phyloP scores from a whole-genome alignment of 2,329 filamentous ascomycete species.

The Macrophomina tecta region DNA sequence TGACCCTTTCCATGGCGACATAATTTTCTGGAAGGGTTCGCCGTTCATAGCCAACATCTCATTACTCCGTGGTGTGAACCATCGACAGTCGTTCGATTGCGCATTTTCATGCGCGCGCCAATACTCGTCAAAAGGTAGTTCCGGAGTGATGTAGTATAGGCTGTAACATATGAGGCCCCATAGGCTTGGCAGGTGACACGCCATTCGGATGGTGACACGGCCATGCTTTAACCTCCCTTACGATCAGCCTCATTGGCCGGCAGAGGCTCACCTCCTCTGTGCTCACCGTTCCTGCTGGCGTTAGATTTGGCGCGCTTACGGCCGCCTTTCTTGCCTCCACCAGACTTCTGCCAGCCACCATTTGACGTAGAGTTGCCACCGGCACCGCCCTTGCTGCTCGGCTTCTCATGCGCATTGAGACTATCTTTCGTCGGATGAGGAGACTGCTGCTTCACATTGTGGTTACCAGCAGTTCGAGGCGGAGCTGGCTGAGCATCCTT shows the following conservation, averaged over 20 bases:
- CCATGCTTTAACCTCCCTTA: constrained; percentile 48
- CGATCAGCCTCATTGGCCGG: constrained; percentile 52
- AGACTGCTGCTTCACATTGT: not conserved
- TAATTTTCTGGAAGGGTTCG: not conserved
- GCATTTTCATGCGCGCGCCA: not conserved
- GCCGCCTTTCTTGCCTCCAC: constrained; percentile 33
- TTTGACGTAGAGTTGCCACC: constrained; percentile 6
- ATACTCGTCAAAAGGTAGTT: not conserved
- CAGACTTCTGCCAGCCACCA: constrained; percentile 25
- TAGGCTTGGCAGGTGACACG: not conserved
- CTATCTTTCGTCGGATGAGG: constrained; percentile 31
- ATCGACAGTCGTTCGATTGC: not conserved
- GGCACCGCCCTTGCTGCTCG: constrained; percentile 1
- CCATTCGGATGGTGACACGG: no score
- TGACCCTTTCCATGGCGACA: constrained; percentile 2
- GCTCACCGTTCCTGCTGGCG: constrained; percentile 35
- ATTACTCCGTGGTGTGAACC: not conserved
- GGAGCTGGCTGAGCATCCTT: constrained; percentile 1
- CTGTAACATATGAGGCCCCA: not conserved
- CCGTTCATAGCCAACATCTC: not conserved
- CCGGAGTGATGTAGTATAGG: constrained; percentile 11
- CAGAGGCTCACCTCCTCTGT: constrained; percentile 46
- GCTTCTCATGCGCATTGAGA: constrained; percentile 35
- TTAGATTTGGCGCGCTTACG: constrained; percentile 45
- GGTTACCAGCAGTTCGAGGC: not conserved